These are phyloP conservation scores for Hylodesmum podocarpum DNA, from an alignment of 306 rosid genomes.

Conservation along the genomic window DNA sequence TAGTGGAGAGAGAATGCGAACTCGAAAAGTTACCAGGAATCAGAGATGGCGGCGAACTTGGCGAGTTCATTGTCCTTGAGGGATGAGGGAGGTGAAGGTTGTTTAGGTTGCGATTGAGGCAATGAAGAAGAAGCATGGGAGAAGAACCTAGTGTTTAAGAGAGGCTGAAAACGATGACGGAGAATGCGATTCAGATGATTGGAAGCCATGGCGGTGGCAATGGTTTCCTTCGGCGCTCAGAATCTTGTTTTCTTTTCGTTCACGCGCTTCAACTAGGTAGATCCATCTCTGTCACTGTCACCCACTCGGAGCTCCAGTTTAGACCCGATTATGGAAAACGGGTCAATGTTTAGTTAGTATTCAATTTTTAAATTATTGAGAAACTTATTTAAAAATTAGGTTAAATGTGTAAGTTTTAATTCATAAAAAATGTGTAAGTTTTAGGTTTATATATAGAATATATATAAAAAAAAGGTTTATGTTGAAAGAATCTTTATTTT, in stretches of 20 bases:
- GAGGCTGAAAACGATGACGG: conserved; percentile 15
- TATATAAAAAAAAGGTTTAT: no score
- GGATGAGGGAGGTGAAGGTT: conserved; percentile 51
- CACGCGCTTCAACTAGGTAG: background rate
- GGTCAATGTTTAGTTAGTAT: background rate
- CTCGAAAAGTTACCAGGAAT: conserved; percentile 78
- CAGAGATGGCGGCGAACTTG: conserved; percentile 74
- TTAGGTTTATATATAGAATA: no score
- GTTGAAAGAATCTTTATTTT: no score
- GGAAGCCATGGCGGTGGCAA: background rate
- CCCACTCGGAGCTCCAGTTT: background rate
- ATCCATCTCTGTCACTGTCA: background rate
- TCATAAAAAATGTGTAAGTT: no score
- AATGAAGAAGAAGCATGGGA: conserved; percentile 36
- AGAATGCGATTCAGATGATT: conserved; percentile 25
- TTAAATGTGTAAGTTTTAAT: no score
- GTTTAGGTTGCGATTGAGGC: conserved; percentile 23
- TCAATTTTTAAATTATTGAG: no score
- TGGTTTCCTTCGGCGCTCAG: background rate
- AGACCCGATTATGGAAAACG: background rate
- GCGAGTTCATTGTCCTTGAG: conserved; percentile 64
- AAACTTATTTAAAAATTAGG: no score
- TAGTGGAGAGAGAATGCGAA: conserved; percentile 10
- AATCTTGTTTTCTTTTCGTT: background rate
- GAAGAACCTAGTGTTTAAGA: conserved; percentile 38